Base-by-base conservation (phyloP, 1,284 basidiomycete species). In the Pyrrhoderma lamaoense region DNA sequence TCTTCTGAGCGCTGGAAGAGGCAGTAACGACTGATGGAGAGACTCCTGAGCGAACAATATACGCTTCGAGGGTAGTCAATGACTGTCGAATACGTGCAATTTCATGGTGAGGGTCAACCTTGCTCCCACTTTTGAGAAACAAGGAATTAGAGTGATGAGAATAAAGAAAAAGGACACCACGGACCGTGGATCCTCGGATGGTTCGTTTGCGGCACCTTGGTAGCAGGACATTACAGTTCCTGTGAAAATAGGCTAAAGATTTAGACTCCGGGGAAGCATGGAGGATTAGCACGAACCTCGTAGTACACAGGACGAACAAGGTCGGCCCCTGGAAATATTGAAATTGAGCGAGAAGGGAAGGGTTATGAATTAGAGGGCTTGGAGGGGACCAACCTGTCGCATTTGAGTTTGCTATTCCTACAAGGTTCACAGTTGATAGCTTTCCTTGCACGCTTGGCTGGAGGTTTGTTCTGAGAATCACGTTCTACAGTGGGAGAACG, bases 341-440 rank as follows among this genome's bases (percentile, higher is more conserved):
- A 8, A 46, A 47, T 48, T 22, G 19, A 16, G 14, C 14, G 34
- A 19, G 18, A 42, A 37, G 22, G 25, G 22, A 54, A 45, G 49
- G 21, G 14, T 5, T 7, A 14, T 40, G 38, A 40, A 14, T 7
- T 5, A 16, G 8, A n/a, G 21, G n/a, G n/a, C 5, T 40, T 13
- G 43, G 25, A n/a, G 42, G 34, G 27, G 47, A 65, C 66, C 25
- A 52, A 85, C 85, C 85, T 80, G 66, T 88, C 87, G 69, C 86
- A 89, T 68, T 89, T 89, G 59, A 89, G 77, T 66, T 89, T 88
- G 72, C 82, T 85, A 61, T 80, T 82, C 62, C 86, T 76, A 68
- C 86, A 89, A 1, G 86, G 86, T 60, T 88, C 86, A 62, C 86
- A 90, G 68, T 90, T 90, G 61, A 89, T 87, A 21, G 87, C 85